These are phyloP conservation scores for Chaetomium fimeti DNA, from an alignment of 495 filamentous ascomycete genomes.

Conservation along the genomic window DNA sequence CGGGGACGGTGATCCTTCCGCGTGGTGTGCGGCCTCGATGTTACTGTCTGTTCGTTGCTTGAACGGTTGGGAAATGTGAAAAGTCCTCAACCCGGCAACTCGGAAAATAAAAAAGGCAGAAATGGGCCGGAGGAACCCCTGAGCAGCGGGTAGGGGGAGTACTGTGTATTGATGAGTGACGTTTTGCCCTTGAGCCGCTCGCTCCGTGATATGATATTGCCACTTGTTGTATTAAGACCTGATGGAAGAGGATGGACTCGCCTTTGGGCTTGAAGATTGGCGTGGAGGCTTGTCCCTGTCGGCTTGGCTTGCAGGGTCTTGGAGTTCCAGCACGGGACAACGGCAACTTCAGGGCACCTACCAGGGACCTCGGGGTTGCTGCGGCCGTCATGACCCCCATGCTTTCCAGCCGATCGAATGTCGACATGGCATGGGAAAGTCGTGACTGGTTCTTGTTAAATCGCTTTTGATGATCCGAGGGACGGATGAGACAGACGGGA, in stretches of 20 bases:
- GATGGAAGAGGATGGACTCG: neutral
- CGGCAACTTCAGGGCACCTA: conserved; percentile 4
- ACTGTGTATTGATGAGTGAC: too few species aligned
- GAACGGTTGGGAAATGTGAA: conserved; percentile 8
- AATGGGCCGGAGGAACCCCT: neutral
- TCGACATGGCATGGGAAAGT: neutral
- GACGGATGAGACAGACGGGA: neutral
- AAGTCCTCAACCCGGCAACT: neutral
- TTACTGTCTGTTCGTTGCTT: too few species aligned
- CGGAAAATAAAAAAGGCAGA: neutral
- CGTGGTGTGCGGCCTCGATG: too few species aligned
- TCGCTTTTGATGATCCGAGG: conserved; percentile 7
- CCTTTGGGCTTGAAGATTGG: neutral
- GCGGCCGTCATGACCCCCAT: neutral
- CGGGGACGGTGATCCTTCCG: conserved; percentile 4
- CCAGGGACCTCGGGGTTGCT: neutral
- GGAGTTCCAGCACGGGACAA: conserved; percentile 5
- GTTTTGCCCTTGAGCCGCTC: neutral
- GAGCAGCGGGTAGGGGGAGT: neutral
- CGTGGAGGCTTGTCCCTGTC: conserved; percentile 14
- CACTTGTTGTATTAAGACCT: neutral
- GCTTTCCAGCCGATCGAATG: conserved; percentile 1
- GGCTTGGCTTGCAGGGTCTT: conserved; percentile 12
- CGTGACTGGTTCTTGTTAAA: neutral
- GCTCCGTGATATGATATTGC: neutral